Evolutionary conservation across 2,329 filamentous ascomycete genomes (phyloP).

Genomic region (Tympanopsis confertula): DNA sequence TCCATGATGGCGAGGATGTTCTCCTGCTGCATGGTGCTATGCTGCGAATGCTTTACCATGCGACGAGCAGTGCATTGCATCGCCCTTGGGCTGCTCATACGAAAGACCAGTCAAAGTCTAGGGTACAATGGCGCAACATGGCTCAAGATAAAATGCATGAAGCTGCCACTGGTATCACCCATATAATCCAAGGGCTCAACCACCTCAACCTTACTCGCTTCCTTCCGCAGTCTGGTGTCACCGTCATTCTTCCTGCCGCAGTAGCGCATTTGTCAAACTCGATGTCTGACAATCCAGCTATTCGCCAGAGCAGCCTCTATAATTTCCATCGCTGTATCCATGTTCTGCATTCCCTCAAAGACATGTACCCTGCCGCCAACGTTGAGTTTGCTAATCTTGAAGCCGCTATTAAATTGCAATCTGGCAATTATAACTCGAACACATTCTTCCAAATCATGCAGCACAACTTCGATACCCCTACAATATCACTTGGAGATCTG

Average conservation of each 20-base stretch:
- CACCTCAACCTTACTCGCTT: background rate
- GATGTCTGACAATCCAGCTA: slow-evolving; percentile 47
- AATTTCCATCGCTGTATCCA: slow-evolving; percentile 59
- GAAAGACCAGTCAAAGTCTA: background rate
- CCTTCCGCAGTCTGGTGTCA: slow-evolving; percentile 13
- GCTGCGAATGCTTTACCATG: slow-evolving; percentile 1
- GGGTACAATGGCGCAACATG: background rate
- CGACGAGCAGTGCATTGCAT: background rate
- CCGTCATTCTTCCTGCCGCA: slow-evolving; percentile 45
- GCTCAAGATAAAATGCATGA: background rate
- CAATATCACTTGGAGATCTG: no score
- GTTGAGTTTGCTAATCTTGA: slow-evolving; percentile 19
- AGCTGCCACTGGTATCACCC: background rate
- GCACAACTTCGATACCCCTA: no score
- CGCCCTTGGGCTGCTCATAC: background rate
- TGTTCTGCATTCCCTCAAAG: slow-evolving; percentile 50
- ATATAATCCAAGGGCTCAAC: slow-evolving; percentile 1
- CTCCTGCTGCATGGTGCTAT: slow-evolving; percentile 1
- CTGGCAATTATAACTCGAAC: background rate
- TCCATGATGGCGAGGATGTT: background rate
- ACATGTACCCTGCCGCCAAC: slow-evolving; percentile 57
- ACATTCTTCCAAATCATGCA: background rate
- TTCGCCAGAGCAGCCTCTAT: slow-evolving; percentile 45
- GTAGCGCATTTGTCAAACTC: slow-evolving; percentile 59
- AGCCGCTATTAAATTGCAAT: background rate